Evolutionary conservation across 805 yeast species (phyloP).

Genomic region (Blastobotrys mokoenaii): DNA sequence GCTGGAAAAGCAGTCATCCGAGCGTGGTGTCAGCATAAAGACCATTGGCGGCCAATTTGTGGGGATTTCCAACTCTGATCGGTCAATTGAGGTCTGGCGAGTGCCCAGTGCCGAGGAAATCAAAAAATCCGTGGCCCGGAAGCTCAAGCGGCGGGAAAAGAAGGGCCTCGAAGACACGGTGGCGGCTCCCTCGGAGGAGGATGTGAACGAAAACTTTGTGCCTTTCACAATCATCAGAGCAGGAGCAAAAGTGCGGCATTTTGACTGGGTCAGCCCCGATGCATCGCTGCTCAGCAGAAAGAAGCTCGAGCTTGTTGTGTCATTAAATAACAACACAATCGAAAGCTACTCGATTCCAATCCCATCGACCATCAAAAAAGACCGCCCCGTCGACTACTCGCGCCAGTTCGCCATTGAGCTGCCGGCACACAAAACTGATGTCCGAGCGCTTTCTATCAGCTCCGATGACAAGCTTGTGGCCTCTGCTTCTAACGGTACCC

Average conservation of each 20-base stretch:
- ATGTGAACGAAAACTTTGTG: conserved; percentile 40
- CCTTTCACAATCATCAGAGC: conserved; percentile 65
- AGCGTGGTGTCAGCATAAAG: conserved; percentile 53
- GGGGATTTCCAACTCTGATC: conserved; percentile 70
- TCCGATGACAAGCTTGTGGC: conserved; percentile 73
- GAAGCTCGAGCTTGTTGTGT: conserved; percentile 51
- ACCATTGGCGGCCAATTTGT: conserved; percentile 32
- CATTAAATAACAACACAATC: conserved; percentile 65
- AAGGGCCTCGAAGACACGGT: conserved; percentile 52
- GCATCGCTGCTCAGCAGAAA: not conserved
- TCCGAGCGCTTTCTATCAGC: conserved; percentile 75
- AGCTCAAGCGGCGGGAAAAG: conserved; percentile 61
- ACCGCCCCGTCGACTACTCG: conserved; percentile 30
- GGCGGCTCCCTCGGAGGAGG: conserved; percentile 27
- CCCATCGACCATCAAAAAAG: conserved; percentile 30
- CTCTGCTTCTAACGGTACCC: conserved; percentile 82
- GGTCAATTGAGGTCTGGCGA: conserved; percentile 72
- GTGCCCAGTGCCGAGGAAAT: conserved; percentile 70
- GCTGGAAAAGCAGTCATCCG: conserved; percentile 51
- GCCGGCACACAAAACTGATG: conserved; percentile 84
- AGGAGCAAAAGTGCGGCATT: conserved; percentile 51
- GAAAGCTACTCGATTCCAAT: conserved; percentile 59
- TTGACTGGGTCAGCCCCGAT: conserved; percentile 49
- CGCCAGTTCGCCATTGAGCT: conserved; percentile 53
- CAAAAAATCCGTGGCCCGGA: conserved; percentile 62